These are phyloP conservation scores for Eucalyptus guilfoylei DNA, from an alignment of 345 rosid genomes.

Conservation along the genomic window DNA sequence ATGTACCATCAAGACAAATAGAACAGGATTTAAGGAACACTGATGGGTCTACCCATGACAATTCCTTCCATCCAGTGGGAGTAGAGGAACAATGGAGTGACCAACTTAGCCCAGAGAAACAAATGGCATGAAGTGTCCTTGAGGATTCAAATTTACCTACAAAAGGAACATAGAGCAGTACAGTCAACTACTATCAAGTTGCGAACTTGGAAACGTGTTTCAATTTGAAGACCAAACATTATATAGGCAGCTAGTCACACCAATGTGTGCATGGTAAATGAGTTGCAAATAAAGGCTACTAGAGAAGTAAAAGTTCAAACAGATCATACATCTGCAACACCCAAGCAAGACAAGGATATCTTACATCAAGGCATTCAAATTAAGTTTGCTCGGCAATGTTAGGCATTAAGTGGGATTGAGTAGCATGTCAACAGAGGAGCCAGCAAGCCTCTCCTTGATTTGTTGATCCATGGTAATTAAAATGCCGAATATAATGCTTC, in stretches of 20 bases:
- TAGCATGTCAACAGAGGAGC: constrained; percentile 1
- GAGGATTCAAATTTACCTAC: not conserved
- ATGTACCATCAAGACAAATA: not conserved
- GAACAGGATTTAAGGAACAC: not conserved
- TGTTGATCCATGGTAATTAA: constrained; percentile 35
- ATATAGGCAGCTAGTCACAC: not conserved
- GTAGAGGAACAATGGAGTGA: not conserved
- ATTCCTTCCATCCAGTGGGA: not conserved
- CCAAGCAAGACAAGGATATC: not conserved
- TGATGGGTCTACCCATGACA: not conserved
- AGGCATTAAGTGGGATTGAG: constrained; percentile 1
- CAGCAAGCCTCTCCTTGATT: constrained; percentile 33
- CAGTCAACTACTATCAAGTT: not conserved
- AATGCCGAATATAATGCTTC: constrained; percentile 25
- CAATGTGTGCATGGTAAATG: not conserved
- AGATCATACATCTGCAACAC: not conserved
- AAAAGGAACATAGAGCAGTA: not conserved
- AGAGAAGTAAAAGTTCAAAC: not conserved
- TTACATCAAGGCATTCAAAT: not conserved
- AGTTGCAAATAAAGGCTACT: not conserved
- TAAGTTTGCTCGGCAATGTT: not conserved
- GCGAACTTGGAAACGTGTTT: not conserved
- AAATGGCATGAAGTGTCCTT: not conserved
- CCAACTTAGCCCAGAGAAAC: not conserved
- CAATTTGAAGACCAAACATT: not conserved